Evolutionary conservation across 1,284 basidiomycete genomes (phyloP).

Genomic region (Sanguinoderma infundibulare): DNA sequence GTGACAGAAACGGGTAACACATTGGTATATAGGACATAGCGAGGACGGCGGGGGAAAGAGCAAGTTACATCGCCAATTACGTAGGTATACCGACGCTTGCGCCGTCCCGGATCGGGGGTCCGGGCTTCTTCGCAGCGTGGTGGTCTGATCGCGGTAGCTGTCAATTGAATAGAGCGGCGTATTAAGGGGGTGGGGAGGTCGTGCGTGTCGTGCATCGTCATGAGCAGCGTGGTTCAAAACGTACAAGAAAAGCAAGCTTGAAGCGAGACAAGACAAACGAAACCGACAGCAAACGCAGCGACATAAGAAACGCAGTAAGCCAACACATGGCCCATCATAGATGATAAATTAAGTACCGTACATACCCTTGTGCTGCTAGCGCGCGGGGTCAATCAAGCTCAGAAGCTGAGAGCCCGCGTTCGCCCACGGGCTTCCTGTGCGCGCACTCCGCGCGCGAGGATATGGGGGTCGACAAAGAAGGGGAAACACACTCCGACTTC

Average conservation of each 20-base stretch:
- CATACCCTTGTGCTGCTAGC: neutral
- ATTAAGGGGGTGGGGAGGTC: neutral
- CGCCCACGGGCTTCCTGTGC: slow-evolving; percentile 14
- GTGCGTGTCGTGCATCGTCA: neutral
- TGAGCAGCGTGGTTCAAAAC: neutral
- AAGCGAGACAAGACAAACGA: no score
- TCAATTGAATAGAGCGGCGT: neutral
- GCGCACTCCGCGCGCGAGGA: slow-evolving; percentile 10
- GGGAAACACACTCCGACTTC: slow-evolving; percentile 6
- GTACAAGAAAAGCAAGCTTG: neutral
- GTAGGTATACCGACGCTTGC: neutral
- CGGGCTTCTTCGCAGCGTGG: neutral
- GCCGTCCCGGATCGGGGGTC: neutral
- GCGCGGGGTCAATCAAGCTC: neutral
- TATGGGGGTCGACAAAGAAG: slow-evolving; percentile 9
- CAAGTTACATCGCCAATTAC: neutral
- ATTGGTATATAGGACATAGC: no score
- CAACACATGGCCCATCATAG: neutral
- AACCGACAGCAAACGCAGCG: neutral
- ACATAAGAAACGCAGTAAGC: neutral
- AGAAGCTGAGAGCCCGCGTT: slow-evolving; percentile 8
- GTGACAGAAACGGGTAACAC: no score
- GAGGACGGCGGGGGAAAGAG: neutral
- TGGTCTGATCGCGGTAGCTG: neutral
- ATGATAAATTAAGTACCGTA: neutral